Evolutionary conservation across 208 protist species (phyloP).

Genomic region (Trypanosoma theileri): DNA sequence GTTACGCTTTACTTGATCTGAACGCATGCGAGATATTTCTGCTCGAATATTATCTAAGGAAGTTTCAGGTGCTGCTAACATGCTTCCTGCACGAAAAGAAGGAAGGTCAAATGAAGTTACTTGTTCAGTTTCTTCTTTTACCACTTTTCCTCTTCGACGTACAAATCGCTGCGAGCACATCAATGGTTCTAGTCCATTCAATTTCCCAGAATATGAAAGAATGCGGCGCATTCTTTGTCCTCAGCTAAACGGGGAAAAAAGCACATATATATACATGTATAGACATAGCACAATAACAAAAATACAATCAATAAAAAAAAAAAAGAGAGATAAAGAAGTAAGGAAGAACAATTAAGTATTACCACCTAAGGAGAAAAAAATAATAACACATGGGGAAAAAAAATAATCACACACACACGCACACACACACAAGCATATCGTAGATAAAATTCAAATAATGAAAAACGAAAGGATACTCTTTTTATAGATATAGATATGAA

Average conservation of each 20-base stretch:
- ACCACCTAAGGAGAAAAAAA: not conserved
- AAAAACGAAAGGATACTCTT: conserved; percentile 6
- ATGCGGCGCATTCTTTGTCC: conserved; percentile 8
- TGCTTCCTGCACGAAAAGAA: conserved; percentile 25
- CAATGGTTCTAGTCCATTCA: conserved; percentile 12
- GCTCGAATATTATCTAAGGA: conserved; percentile 67
- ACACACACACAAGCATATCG: not conserved
- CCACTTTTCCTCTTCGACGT: conserved; percentile 7
- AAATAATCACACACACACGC: not conserved
- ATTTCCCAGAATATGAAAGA: not conserved
- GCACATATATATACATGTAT: not conserved
- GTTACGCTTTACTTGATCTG: conserved; percentile 23
- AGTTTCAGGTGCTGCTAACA: conserved; percentile 51
- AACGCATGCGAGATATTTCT: conserved; percentile 36
- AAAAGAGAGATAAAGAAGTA: not conserved
- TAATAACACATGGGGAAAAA: not conserved
- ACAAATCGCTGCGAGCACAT: conserved; percentile 18
- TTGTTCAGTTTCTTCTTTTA: conserved; percentile 10
- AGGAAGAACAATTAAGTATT: not conserved
- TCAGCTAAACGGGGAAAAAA: not conserved
- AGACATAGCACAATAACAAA: not conserved
- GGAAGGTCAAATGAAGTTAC: conserved; percentile 9
- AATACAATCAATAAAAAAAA: not conserved
- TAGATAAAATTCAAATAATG: not conserved
- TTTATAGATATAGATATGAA: not conserved